phyloP scores from a whole-genome alignment of 371 early-diverging fungal species.

The Mortierella sp. region DNA sequence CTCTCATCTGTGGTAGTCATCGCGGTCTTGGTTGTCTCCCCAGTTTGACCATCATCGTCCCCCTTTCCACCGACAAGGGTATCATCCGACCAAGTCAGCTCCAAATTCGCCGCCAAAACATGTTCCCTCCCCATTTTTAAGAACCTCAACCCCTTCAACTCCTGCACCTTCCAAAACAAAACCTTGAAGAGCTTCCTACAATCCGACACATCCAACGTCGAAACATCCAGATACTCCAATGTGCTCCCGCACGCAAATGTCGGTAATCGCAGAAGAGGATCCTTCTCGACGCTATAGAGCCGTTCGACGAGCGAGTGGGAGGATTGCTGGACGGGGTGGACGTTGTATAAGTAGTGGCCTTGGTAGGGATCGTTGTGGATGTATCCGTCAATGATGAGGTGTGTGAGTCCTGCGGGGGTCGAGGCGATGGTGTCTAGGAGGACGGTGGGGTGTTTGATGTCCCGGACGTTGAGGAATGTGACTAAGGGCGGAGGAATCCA shows the following conservation, averaged over 20 bases:
- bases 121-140: background rate
- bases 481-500: background rate
- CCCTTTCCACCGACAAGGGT: background rate
- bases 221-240: background rate
- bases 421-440: background rate
- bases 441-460: background rate
- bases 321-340: no score
- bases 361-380: no score
- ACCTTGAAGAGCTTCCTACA: background rate
- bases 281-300: background rate
- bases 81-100: conserved; percentile 2
- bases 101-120: background rate
- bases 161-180: background rate
- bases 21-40: background rate
- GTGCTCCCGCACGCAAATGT: background rate
- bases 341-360: no score
- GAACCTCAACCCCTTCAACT: background rate
- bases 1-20: background rate
- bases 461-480: background rate
- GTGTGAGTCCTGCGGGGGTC: background rate
- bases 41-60: background rate
- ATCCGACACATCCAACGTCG: background rate
- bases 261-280: background rate
- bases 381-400: background rate
- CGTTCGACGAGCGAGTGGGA: no score